Evolutionary conservation across 208 protist genomes (phyloP).

Genomic region (Trypanosoma mega): DNA sequence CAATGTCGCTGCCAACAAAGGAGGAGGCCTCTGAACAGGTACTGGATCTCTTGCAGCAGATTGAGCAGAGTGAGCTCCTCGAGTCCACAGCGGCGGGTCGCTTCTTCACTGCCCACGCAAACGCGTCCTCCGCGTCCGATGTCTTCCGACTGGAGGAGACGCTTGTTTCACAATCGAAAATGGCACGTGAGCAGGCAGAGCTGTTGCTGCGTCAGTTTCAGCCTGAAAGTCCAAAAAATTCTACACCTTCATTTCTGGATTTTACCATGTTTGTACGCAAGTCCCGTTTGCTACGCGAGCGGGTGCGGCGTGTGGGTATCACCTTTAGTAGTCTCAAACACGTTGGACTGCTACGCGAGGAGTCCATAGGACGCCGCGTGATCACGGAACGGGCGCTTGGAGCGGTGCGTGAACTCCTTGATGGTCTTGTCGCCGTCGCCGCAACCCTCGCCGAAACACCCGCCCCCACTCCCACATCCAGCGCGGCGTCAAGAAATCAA

Average conservation of each 20-base stretch:
- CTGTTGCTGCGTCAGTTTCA: conserved; percentile 10
- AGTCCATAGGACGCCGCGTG: conserved; percentile 20
- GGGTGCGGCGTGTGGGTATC: conserved; percentile 14
- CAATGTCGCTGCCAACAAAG: neutral
- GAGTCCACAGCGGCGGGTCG: conserved; percentile 1
- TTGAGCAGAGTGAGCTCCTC: conserved; percentile 12
- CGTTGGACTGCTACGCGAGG: conserved; percentile 22
- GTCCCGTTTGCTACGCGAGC: conserved; percentile 21
- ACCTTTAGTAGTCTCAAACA: conserved; percentile 26
- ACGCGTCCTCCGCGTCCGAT: neutral
- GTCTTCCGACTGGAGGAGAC: conserved; percentile 9
- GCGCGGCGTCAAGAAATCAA: neutral
- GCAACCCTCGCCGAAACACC: conserved; percentile 14
- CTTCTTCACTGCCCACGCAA: neutral
- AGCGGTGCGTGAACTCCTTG: conserved; percentile 20
- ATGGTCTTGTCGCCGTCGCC: conserved; percentile 12
- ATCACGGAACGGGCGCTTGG: conserved; percentile 25
- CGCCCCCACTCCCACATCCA: neutral
- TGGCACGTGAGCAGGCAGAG: conserved; percentile 17
- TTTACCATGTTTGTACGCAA: conserved; percentile 19
- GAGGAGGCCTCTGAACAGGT: conserved; percentile 13
- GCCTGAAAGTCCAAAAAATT: neutral
- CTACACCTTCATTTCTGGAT: conserved; percentile 10
- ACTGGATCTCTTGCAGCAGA: conserved; percentile 8
- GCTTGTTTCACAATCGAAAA: neutral